A percentile compares a stretch with the other conserved stretches of the same genome.
Conservation (phyloP, 352 stramenopile genomes). For the Pythium apleroticum region DNA sequence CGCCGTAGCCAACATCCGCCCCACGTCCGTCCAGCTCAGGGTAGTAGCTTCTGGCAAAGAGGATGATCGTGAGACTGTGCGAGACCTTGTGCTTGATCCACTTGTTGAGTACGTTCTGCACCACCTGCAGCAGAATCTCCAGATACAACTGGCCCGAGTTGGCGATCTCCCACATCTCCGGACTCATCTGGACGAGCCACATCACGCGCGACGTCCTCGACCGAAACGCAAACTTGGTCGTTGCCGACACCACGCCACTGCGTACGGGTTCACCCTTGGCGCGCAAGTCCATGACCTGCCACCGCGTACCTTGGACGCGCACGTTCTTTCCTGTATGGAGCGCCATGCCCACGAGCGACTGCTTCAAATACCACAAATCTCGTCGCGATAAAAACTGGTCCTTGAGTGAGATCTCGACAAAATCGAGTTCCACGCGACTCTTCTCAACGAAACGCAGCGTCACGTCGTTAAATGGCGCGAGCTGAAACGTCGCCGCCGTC, state of each 20-base stretch:
- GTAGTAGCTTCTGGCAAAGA: constrained; percentile 91
- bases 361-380: constrained; percentile 87
- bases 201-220: constrained; percentile 95
- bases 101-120: constrained; percentile 82
- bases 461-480: constrained; percentile 78
- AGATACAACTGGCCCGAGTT: constrained; percentile 89
- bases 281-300: constrained; percentile 91
- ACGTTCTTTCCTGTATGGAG: constrained; percentile 82
- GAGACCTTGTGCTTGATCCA: constrained; percentile 91
- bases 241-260: constrained; percentile 93
- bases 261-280: constrained; percentile 76
- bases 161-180: constrained; percentile 94
- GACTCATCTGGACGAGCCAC: constrained; percentile 97
- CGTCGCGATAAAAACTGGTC: constrained; percentile 92
- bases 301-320: constrained; percentile 66
- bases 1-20: constrained; percentile 27
- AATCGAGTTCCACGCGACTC: constrained; percentile 75
- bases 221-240: constrained; percentile 96
- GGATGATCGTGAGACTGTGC: constrained; percentile 92
- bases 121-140: constrained; percentile 86
- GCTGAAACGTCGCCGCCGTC: constrained; percentile 66
- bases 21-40: constrained; percentile 61
- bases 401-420: constrained; percentile 90
- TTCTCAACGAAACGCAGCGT: constrained; percentile 83
- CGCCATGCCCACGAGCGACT: constrained; percentile 63